Conservation (phyloP, 2,329 filamentous ascomycete species). For the Lecanicillium sp. region DNA sequence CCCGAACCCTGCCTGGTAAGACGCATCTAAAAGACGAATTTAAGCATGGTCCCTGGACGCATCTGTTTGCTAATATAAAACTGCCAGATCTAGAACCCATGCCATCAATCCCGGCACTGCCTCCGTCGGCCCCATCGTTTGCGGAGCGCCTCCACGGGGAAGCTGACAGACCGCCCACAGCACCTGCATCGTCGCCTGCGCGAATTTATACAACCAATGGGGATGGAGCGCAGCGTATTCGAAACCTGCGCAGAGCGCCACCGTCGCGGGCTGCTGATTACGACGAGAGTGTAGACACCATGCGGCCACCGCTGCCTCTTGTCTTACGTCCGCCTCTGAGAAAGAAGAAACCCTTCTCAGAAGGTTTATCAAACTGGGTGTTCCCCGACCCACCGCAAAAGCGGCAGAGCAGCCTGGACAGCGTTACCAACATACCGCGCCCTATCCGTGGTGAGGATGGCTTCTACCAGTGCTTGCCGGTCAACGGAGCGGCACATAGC, state of each 20-base stretch:
- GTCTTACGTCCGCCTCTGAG: constrained; percentile 54
- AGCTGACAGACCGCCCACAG: constrained; percentile 29
- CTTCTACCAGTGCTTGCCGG: constrained; percentile 52
- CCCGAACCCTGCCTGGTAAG: constrained; percentile 27
- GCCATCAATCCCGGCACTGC: constrained; percentile 52
- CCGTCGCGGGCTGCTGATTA: not conserved
- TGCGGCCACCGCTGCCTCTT: constrained; percentile 51
- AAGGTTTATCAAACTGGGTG: constrained; percentile 52
- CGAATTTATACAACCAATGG: constrained; percentile 24
- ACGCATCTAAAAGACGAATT: too few relatives aligned
- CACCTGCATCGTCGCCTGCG: constrained; percentile 16
- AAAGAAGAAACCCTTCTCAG: constrained; percentile 62
- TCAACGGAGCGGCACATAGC: constrained; percentile 31
- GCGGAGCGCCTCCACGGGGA: constrained; percentile 48
- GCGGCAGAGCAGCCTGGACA: constrained; percentile 39
- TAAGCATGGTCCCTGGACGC: too few relatives aligned
- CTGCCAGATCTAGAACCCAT: constrained; percentile 39
- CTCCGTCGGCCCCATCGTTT: constrained; percentile 52
- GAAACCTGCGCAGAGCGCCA: constrained; percentile 10
- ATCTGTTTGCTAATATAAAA: too few relatives aligned
- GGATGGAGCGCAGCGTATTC: not conserved
- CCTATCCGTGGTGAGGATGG: constrained; percentile 47
- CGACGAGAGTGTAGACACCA: not conserved
- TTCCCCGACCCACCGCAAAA: constrained; percentile 37
- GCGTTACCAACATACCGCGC: constrained; percentile 49